Evolutionary conservation across 371 early-diverging fungal species (phyloP), one percentile per base, ranked within the genome.

Genomic region (Batrachochytrium dendrobatidis): DNA sequence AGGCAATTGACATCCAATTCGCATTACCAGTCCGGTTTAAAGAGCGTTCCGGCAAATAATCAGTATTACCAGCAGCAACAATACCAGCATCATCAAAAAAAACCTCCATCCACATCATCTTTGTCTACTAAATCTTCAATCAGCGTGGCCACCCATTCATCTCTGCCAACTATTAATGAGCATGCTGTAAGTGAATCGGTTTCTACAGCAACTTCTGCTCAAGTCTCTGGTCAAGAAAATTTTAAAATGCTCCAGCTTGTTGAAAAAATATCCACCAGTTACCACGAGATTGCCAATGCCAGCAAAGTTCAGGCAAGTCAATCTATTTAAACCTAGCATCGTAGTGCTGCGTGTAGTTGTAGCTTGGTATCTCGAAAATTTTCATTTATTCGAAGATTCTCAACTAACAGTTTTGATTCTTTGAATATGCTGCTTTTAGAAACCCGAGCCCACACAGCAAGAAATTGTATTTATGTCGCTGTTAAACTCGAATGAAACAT

Each of bases 401-500:
- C n/a, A n/a, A n/a, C n/a, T n/a, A n/a, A n/a, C n/a, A n/a, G n/a
- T n/a, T n/a, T n/a, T n/a, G n/a, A n/a, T n/a, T n/a, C n/a, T 8
- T 6, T 39, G 7, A 12, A 39, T 39, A 15, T 17, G 43, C 15
- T 58, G 34, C 54, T 57, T 10, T 49, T n/a, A 48, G 7, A 56
- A 55, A 18, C 57, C 71, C n/a, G 62, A 51, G 15, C 71, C 74
- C 30, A 60, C 72, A 2, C 15, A 6, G 2, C 51, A 49, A 5
- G 77, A 77, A 55, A 46, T 72, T 6, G 63, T 67, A 8, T 77
- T 77, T 55, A 72, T 77, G 72, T 62, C 59, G 17, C 56, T 71
- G 43, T 61, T 77, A 49, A 77, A 74, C 59, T 64, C 67, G 29
- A 69, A 71, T 28, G 64, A 66, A 51, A 77, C 77, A 0, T 73